phyloP scores from a whole-genome alignment of 495 filamentous ascomycete species.

The Aspergillus diversus region DNA sequence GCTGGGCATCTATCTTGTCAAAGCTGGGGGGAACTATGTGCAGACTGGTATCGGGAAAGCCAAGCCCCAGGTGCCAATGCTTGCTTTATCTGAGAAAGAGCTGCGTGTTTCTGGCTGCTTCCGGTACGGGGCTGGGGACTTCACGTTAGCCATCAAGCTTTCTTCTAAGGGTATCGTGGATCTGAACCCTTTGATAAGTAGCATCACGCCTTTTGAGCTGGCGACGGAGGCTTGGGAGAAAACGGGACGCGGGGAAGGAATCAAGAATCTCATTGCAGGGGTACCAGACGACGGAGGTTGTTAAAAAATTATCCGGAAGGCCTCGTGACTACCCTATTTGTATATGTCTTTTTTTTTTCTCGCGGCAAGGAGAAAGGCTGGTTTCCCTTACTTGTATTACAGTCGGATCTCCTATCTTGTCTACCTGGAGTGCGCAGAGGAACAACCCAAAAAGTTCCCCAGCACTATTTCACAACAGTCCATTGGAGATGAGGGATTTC shows the following conservation, averaged over 20 bases:
- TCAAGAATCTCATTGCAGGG: conserved; percentile 82
- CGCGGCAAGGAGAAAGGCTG: no score
- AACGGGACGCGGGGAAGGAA: conserved; percentile 74
- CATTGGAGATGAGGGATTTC: no score
- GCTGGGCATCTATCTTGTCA: conserved; percentile 60
- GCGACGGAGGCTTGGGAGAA: conserved; percentile 79
- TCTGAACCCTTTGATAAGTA: conserved; percentile 72
- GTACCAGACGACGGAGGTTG: conserved; percentile 3
- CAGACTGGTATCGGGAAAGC: conserved; percentile 59
- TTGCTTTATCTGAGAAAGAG: conserved; percentile 80
- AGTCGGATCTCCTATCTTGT: no score
- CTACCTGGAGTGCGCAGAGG: no score
- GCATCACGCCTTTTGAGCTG: conserved; percentile 69
- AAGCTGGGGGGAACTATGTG: conserved; percentile 2
- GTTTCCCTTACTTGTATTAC: no score
- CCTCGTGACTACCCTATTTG: no score
- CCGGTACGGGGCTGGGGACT: conserved; percentile 81
- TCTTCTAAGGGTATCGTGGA: conserved; percentile 56
- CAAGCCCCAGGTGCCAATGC: conserved; percentile 81
- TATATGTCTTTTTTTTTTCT: no score
- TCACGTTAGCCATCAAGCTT: conserved; percentile 70
- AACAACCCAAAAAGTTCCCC: no score
- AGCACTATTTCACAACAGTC: no score
- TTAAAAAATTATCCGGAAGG: neutral
- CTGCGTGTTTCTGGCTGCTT: conserved; percentile 77